These are phyloP conservation scores for Musa acuminata DNA, from an alignment of 176 grass and related monocot species.

Conservation along the genomic window DNA sequence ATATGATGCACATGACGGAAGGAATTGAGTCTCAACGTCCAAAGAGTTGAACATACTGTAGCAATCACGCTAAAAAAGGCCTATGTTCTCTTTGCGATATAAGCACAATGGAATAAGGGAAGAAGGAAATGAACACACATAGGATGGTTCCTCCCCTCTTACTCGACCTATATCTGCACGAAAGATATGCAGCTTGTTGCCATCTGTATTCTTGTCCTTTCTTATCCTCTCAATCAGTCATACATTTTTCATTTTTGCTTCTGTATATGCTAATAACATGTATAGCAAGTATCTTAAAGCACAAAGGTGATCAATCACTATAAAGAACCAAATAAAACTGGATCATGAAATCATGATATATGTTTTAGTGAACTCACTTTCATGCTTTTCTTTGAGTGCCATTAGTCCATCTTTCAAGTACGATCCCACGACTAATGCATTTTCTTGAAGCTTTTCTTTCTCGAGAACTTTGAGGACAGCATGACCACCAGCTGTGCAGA, in stretches of 20 bases:
- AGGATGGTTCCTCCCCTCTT: neutral
- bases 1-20: neutral
- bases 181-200: too few species aligned
- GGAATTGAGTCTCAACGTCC: neutral
- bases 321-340: slow-evolving; percentile 4
- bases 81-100: neutral
- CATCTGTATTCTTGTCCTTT: neutral
- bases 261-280: too few species aligned
- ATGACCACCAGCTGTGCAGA: slow-evolving; percentile 67
- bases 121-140: neutral
- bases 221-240: neutral
- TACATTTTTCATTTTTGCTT: too few species aligned
- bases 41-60: neutral
- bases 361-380: slow-evolving; percentile 38
- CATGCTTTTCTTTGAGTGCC: slow-evolving; percentile 63
- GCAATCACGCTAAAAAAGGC: neutral
- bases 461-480: slow-evolving; percentile 86
- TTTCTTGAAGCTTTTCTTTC: slow-evolving; percentile 93
- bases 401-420: slow-evolving; percentile 65
- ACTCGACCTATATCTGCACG: too few species aligned
- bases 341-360: neutral
- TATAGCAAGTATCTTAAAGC: too few species aligned
- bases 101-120: neutral
- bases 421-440: slow-evolving; percentile 65
- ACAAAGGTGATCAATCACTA: neutral